Evolutionary conservation across 768 basidiomycete species (phyloP), one percentile per base, ranked within the genome.

Genomic region (Amanita rubescens): DNA sequence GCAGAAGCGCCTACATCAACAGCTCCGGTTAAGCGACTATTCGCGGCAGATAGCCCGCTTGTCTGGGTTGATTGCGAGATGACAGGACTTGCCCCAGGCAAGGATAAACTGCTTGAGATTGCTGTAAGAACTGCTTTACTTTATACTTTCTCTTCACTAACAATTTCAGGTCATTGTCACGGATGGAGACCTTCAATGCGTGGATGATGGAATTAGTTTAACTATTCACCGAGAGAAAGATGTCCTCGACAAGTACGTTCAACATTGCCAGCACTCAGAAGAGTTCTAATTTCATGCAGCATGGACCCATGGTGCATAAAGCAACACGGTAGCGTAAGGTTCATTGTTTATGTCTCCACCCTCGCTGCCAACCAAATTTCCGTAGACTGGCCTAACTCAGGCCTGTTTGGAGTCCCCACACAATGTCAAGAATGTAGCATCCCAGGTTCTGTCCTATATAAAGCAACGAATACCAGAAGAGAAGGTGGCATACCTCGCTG

Each of bases 41-140:
- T 71, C 53, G 78, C 74, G 50, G 58, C 66, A n/a, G 79, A 78
- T 32, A 84, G 85, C 0, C 86, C 88, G 9, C 67, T 90, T 52
- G 84, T 90, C 6, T 86, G 90, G 90, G 76, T 92, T 48, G 90
- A 93, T 65, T 90, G 88, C 60, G 90, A 93, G 69, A 93, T 92
- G 79, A 91, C 90, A 2, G 90, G 90, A 3, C 74, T 93, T 35
- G 68, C 86, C 61, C 76, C 76, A 3, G 72, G 75, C 45, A 82
- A 68, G 37, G 86, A 91, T 67, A 82, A 78, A 57, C 79, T 92
- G 25, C 64, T 93, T 2, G 93, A 95, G 67, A 87, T 94, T 62
- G 87, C 86, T 10, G 87, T 84, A 55, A 56, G 76, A 9, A 47
- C 33, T 12, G 20, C 41, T 8, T 25, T 33, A 4, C 4, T 11